These are phyloP conservation scores for Mycena olivaceomarginata DNA, from an alignment of 768 basidiomycete species.

Conservation along the genomic window DNA sequence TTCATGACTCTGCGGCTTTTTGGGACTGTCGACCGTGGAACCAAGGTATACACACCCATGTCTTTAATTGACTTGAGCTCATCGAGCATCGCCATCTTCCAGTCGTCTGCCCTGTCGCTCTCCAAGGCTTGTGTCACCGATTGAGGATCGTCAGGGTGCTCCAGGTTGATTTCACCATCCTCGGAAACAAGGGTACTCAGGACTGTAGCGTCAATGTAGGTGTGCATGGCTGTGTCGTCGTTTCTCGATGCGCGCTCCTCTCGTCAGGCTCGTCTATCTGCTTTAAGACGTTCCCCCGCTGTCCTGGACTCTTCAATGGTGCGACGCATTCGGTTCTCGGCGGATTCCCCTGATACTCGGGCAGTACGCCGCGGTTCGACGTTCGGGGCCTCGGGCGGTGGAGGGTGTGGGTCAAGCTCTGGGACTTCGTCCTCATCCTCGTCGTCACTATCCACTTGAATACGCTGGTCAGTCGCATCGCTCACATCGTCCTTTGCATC, in stretches of 20 bases:
- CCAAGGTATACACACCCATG: slow-evolving; percentile 53
- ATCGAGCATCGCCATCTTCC: slow-evolving; percentile 43
- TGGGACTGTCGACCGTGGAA: slow-evolving; percentile 45
- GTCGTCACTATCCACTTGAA: background rate
- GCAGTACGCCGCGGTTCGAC: background rate
- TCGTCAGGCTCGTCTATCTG: background rate
- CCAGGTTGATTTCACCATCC: background rate
- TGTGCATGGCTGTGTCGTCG: background rate
- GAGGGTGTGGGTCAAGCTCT: background rate
- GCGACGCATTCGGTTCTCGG: background rate
- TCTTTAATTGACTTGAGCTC: slow-evolving; percentile 51
- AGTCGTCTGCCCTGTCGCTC: slow-evolving; percentile 23
- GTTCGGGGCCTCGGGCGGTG: background rate
- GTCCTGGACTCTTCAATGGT: background rate
- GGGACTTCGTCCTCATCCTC: background rate
- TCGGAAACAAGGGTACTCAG: background rate
- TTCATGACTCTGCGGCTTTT: slow-evolving; percentile 53
- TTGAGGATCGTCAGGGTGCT: slow-evolving; percentile 6
- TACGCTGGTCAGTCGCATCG: no score
- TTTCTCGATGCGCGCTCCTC: background rate
- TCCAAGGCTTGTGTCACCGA: background rate
- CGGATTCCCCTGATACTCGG: background rate
- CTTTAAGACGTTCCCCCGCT: background rate
- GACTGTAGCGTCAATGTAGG: background rate
- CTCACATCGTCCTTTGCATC: no score